A percentile compares a stretch with the other conserved stretches of the same genome.
Conservation (phyloP, 345 rosid genomes). For the Durio zibethinus region DNA sequence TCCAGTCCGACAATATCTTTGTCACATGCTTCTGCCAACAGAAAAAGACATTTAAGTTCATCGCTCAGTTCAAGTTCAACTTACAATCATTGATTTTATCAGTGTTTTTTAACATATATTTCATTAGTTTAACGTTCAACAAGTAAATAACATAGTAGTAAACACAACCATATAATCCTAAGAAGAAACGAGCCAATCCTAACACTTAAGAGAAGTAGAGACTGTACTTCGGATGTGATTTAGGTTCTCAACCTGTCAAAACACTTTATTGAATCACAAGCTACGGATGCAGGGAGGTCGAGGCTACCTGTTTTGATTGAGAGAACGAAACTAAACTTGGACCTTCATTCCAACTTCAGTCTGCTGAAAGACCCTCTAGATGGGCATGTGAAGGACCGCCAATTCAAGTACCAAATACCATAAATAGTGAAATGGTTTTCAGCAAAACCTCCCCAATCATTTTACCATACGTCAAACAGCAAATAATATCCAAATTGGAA, state of each 20-base stretch:
- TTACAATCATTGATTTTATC: slow-evolving; percentile 27
- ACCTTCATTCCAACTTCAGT: slow-evolving; percentile 13
- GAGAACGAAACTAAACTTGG: slow-evolving; percentile 8
- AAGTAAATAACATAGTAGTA: not conserved
- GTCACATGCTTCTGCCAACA: slow-evolving; percentile 43
- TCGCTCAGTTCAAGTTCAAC: not conserved
- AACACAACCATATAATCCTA: not conserved
- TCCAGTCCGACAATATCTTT: slow-evolving; percentile 40
- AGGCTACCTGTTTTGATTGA: not conserved
- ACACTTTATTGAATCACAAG: not conserved
- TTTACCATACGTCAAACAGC: slow-evolving; percentile 12
- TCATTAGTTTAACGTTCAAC: not conserved
- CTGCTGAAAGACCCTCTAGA: not conserved
- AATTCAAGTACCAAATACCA: slow-evolving; percentile 6
- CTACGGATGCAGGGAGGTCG: not conserved
- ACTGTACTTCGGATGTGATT: not conserved
- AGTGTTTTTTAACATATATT: slow-evolving; percentile 3
- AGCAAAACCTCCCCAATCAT: slow-evolving; percentile 18
- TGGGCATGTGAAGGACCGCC: slow-evolving; percentile 18
- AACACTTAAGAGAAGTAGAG: not conserved
- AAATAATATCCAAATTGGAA: slow-evolving; percentile 10
- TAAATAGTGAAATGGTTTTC: slow-evolving; percentile 7
- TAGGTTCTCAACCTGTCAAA: slow-evolving; percentile 7
- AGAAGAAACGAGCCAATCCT: not conserved
- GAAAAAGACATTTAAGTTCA: slow-evolving; percentile 7